Evolutionary conservation across 768 basidiomycete genomes (phyloP).

Genomic region (Lentinula aciculospora): DNA sequence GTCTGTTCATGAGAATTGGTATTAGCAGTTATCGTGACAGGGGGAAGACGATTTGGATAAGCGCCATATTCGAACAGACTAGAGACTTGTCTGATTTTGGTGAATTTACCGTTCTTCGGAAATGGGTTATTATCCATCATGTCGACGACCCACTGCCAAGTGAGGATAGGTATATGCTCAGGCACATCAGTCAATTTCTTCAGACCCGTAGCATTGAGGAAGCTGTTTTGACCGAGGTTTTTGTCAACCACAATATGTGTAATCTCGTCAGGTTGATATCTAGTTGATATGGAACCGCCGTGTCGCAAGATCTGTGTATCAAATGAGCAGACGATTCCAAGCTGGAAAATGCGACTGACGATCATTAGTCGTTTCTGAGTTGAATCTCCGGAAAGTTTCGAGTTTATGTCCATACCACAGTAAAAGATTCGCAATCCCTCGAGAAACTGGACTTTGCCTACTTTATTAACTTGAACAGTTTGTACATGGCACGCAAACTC

Average conservation of each 20-base stretch:
- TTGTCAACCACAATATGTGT: conserved; percentile 57
- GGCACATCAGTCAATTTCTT: conserved; percentile 10
- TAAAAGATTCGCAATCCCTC: not conserved
- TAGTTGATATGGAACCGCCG: conserved; percentile 58
- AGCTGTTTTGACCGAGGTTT: conserved; percentile 26
- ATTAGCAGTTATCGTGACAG: not conserved
- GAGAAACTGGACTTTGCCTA: not conserved
- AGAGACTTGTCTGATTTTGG: conserved; percentile 17
- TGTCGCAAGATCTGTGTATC: conserved; percentile 48
- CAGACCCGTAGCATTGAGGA: conserved; percentile 30
- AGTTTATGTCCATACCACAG: not conserved
- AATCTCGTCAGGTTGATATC: conserved; percentile 47
- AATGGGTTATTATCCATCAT: conserved; percentile 8
- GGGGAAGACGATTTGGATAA: not conserved
- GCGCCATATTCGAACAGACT: not conserved
- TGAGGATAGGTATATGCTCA: conserved; percentile 19
- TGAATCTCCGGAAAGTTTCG: not conserved
- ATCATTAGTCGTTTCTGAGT: not conserved
- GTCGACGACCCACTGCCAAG: conserved; percentile 8
- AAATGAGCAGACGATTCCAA: not conserved
- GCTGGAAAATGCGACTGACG: not conserved
- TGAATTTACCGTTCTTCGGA: not conserved
- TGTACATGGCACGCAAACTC: not conserved
- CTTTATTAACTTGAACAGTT: not conserved
- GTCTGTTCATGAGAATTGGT: not conserved